Conservation (phyloP, 2,329 filamentous ascomycete genomes). For the Arthroderma sp. region DNA sequence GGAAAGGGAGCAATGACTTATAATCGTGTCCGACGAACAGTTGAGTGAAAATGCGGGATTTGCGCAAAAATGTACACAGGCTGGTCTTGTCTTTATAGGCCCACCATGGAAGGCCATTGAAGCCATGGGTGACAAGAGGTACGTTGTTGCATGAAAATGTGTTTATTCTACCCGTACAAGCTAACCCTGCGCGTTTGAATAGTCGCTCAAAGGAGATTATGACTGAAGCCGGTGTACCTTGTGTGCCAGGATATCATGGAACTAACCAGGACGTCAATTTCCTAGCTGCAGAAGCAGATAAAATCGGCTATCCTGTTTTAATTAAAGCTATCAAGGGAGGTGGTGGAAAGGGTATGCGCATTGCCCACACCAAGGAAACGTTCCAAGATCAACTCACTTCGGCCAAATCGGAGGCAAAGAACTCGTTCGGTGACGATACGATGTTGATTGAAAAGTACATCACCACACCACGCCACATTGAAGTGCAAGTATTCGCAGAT, state of each 20-base stretch:
- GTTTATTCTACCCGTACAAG: not conserved
- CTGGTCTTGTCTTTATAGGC: constrained; percentile 87
- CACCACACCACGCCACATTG: constrained; percentile 52
- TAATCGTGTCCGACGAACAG: constrained; percentile 14
- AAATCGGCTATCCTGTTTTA: constrained; percentile 53
- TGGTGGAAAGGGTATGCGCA: constrained; percentile 57
- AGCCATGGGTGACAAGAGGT: constrained; percentile 84
- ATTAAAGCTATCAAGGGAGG: constrained; percentile 54
- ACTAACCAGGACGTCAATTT: constrained; percentile 56
- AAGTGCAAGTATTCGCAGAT: constrained; percentile 55
- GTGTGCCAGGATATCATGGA: constrained; percentile 92
- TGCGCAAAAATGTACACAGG: constrained; percentile 73
- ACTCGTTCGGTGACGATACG: constrained; percentile 53
- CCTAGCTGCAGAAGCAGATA: constrained; percentile 56
- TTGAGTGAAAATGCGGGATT: constrained; percentile 88
- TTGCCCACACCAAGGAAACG: constrained; percentile 43
- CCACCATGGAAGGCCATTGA: constrained; percentile 66
- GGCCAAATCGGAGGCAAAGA: constrained; percentile 50
- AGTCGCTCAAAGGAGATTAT: constrained; percentile 88
- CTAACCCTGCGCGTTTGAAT: not conserved
- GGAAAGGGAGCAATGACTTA: not conserved
- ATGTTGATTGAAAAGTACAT: constrained; percentile 58
- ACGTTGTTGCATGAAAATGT: constrained; percentile 7
- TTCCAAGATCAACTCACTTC: constrained; percentile 49
- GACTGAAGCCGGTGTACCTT: constrained; percentile 85